A percentile compares a stretch with the other conserved stretches of the same genome.
phyloP scores from a whole-genome alignment of 208 protist genomes.

The Naegleria lovaniensis region DNA sequence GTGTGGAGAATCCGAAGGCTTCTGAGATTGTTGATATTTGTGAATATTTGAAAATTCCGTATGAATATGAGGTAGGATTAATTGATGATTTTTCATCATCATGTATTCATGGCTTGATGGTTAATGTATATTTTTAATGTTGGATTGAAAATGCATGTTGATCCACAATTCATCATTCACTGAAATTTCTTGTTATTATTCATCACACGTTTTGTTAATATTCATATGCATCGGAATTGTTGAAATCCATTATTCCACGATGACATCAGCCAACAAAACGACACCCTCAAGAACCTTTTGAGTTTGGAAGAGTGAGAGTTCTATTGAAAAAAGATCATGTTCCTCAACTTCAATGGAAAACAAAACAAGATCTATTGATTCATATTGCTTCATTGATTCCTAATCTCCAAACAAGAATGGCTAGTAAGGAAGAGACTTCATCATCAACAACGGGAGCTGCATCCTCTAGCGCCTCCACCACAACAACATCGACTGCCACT shows the following conservation, averaged over 20 bases:
- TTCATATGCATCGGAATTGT: not conserved
- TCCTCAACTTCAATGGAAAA: not conserved
- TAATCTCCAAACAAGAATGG: not conserved
- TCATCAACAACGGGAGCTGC: not conserved
- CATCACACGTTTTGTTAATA: not conserved
- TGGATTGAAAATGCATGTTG: too few relatives aligned
- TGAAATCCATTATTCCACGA: not conserved
- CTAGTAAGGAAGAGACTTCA: not conserved
- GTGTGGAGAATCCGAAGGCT: not conserved
- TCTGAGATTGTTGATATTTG: not conserved
- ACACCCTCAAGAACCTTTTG: slow-evolving; percentile 2
- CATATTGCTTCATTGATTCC: not conserved
- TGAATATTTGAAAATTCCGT: not conserved
- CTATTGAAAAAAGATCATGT: not conserved
- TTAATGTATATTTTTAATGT: too few relatives aligned
- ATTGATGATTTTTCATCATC: not conserved
- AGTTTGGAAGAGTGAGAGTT: not conserved
- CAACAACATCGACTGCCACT: not conserved
- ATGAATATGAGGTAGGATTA: not conserved
- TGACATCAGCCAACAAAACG: not conserved
- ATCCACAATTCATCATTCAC: too few relatives aligned
- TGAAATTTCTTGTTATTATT: too few relatives aligned
- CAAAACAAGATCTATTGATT: not conserved
- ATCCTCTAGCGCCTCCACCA: not conserved
- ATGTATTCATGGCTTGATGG: not conserved